Evolutionary conservation across 2,329 filamentous ascomycete genomes (phyloP).

Genomic region (Paracamarosporium sp.): DNA sequence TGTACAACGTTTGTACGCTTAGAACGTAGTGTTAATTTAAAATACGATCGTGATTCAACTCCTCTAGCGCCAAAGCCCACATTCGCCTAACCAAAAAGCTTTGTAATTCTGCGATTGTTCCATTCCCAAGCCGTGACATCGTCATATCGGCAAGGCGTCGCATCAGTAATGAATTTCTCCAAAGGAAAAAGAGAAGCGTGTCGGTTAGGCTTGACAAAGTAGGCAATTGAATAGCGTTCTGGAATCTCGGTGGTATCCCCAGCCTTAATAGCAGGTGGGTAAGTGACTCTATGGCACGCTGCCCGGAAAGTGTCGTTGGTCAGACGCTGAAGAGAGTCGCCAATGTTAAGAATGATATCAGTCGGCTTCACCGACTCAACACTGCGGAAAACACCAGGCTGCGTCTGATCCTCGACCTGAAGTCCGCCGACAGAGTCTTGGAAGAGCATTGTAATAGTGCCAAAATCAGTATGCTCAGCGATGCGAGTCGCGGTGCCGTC

Average conservation of each 20-base stretch:
- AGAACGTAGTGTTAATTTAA: no score
- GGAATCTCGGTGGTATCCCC: neutral
- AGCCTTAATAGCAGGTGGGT: neutral
- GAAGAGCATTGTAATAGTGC: constrained; percentile 41
- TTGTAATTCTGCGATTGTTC: constrained; percentile 2
- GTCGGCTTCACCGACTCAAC: constrained; percentile 10
- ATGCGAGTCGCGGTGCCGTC: constrained; percentile 13
- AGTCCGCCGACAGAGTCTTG: constrained; percentile 41
- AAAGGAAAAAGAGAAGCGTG: neutral
- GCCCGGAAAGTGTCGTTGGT: constrained; percentile 47
- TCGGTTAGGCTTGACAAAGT: constrained; percentile 9
- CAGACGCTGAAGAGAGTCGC: constrained; percentile 49
- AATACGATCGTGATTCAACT: no score
- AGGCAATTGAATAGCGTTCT: constrained; percentile 5
- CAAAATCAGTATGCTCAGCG: constrained; percentile 26
- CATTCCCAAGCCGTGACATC: constrained; percentile 13
- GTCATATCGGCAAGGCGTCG: neutral
- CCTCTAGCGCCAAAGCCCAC: no score
- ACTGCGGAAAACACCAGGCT: constrained; percentile 10
- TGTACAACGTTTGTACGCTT: no score
- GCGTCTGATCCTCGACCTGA: constrained; percentile 36
- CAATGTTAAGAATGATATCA: constrained; percentile 50
- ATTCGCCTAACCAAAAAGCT: neutral
- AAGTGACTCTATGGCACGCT: constrained; percentile 43
- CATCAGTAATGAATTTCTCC: constrained; percentile 1